Evolutionary conservation across 1,139 yeast genomes (phyloP), one percentile per base, ranked within the genome.

Genomic region (Sugiyamaella novakii): DNA sequence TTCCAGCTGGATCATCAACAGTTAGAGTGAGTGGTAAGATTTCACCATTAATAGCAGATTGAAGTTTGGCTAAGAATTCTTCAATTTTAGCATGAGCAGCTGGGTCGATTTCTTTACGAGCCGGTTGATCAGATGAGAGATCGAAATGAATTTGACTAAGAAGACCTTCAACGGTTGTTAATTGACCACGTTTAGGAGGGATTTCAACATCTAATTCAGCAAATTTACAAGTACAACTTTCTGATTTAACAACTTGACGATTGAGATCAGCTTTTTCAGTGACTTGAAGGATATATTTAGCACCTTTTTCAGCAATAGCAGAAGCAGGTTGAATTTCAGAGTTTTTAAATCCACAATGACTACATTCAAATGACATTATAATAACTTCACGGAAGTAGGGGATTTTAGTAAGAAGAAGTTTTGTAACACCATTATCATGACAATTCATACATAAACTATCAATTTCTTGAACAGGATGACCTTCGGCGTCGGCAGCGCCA

Each of bases 391-490:
- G 76, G 72, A 94, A 94, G 62, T 75, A 89, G 10, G 99, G 99
- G 59, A 94, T 94, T 53, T 82, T 76, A 12, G 99, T 92, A 62
- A 94, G 74, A 47, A 94, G 74, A 67, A 94, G 67, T 59, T 95
- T 75, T 12, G 98, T 92, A 44, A 75, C 75, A 53, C 99, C 99
- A 52, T 81, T 77, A 59, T 91, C 73, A 58, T 84, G 88, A 69
- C 99, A 94, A 72, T 88, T 87, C 96, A 94, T 91, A 73, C 99
- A 94, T 47, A 91, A 72, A 15, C 97, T 88, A 65, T 91, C 94
- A 56, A 94, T 80, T 67, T 92, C 98, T 68, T 89, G 97, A 15
- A 92, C 95, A 4, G 96, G 95, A 60, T 88, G 95, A n/a, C 96
- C 97, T 64, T 81, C 83, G n/a, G 86, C 84, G 66, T 87, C 96